Percentiles rank a stretch among this genome's conserved stretches.
These are phyloP conservation scores for Naganishia vishniacii DNA, from an alignment of 768 basidiomycete genomes.

Conservation along the genomic window DNA sequence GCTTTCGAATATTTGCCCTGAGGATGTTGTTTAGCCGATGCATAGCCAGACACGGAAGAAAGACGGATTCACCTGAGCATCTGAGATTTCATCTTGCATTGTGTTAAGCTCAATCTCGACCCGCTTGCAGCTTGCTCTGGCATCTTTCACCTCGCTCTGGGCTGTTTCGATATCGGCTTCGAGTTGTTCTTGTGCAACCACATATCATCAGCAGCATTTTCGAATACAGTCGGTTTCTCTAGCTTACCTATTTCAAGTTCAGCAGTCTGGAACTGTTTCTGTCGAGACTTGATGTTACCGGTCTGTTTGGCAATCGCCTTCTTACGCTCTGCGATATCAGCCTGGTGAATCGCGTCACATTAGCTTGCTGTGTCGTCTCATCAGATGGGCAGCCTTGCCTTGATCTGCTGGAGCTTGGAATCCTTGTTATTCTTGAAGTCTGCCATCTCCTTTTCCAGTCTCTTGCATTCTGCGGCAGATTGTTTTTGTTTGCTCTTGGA, in stretches of 20 bases:
- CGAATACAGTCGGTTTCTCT: no score
- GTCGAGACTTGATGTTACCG: constrained; percentile 72
- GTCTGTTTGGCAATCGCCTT: constrained; percentile 72
- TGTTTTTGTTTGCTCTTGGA: constrained; percentile 71
- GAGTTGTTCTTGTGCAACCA: constrained; percentile 63
- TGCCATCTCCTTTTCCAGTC: constrained; percentile 90
- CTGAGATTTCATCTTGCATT: constrained; percentile 49
- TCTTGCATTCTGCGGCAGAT: constrained; percentile 71
- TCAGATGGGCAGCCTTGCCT: constrained; percentile 54
- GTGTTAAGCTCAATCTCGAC: constrained; percentile 62
- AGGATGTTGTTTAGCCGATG: constrained; percentile 34
- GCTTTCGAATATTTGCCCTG: constrained; percentile 58
- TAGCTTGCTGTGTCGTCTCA: neutral
- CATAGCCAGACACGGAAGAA: neutral
- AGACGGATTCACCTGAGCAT: constrained; percentile 34
- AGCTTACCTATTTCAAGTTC: constrained; percentile 75
- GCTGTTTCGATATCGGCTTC: constrained; percentile 63
- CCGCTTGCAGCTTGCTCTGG: constrained; percentile 54
- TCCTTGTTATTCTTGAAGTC: constrained; percentile 99
- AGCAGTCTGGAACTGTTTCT: constrained; percentile 84
- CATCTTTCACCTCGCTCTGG: constrained; percentile 52
- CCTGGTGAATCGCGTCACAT: constrained; percentile 51
- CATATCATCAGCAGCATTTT: neutral
- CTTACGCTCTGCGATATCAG: constrained; percentile 74
- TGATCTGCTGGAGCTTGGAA: constrained; percentile 88